A percentile compares a stretch with the other conserved stretches of the same genome.
Evolutionary conservation across 1,284 basidiomycete species (phyloP).

Genomic region (Cryptococcus jaspeensis): DNA sequence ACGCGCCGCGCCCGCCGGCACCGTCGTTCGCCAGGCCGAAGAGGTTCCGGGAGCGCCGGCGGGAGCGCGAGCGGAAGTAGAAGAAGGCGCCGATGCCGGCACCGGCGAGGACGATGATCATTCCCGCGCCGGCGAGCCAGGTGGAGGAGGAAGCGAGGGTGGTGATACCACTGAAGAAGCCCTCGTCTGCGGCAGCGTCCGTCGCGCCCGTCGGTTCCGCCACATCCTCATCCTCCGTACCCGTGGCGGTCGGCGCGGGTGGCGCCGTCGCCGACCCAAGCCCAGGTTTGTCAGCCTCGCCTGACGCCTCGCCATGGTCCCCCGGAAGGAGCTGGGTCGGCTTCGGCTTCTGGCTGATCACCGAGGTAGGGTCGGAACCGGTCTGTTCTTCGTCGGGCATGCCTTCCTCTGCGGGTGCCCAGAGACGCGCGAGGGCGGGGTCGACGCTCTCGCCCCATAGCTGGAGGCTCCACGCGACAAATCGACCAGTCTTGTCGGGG

Average conservation of each 20-base stretch:
- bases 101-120: slow-evolving; percentile 67
- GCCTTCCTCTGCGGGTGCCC: slow-evolving; percentile 51
- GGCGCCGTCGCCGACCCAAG: slow-evolving; percentile 21
- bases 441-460: slow-evolving; percentile 92
- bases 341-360: slow-evolving; percentile 64
- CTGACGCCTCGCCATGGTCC: slow-evolving; percentile 65
- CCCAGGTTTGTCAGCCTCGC: slow-evolving; percentile 43
- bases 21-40: slow-evolving; percentile 37
- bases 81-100: slow-evolving; percentile 61
- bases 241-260: slow-evolving; percentile 13
- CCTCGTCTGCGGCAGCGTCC: slow-evolving; percentile 61
- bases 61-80: slow-evolving; percentile 58
- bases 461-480: slow-evolving; percentile 88
- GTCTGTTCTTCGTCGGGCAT: slow-evolving; percentile 50
- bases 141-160: slow-evolving; percentile 70
- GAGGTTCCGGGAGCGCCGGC: slow-evolving; percentile 56
- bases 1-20: slow-evolving; percentile 57
- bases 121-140: slow-evolving; percentile 78
- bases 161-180: slow-evolving; percentile 81
- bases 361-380: slow-evolving; percentile 51
- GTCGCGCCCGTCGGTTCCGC: slow-evolving; percentile 20
- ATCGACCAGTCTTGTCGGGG: slow-evolving; percentile 66
- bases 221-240: slow-evolving; percentile 12
- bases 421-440: slow-evolving; percentile 64
- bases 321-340: slow-evolving; percentile 84